Conservation (phyloP, 768 basidiomycete genomes). For the Macrolepiota dolichaula region DNA sequence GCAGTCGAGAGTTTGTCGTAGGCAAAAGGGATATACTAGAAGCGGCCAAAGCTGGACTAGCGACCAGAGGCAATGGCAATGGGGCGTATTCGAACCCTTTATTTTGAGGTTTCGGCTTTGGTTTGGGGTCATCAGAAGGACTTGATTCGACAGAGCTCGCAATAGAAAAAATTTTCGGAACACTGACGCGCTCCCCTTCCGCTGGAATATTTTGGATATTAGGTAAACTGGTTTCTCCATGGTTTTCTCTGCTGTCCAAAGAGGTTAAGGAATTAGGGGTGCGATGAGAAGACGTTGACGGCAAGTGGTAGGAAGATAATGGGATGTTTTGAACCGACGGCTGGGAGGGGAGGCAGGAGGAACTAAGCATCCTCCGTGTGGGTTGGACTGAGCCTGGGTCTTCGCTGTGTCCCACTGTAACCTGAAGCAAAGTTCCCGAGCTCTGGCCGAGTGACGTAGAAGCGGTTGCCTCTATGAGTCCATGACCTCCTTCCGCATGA, state of each 20-base stretch:
- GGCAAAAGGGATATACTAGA: slow-evolving; percentile 15
- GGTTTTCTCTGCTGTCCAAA: slow-evolving; percentile 8
- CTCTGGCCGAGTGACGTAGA: background rate
- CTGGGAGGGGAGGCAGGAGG: background rate
- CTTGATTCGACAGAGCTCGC: background rate
- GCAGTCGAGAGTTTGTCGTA: slow-evolving; percentile 7
- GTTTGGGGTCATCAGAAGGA: slow-evolving; percentile 3
- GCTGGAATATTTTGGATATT: slow-evolving; percentile 34
- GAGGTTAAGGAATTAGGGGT: slow-evolving; percentile 5
- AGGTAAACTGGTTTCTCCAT: slow-evolving; percentile 12
- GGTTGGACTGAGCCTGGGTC: background rate
- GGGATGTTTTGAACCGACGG: background rate
- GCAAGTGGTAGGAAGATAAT: background rate
- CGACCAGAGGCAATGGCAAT: slow-evolving; percentile 14
- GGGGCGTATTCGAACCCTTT: slow-evolving; percentile 6
- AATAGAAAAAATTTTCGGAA: slow-evolving; percentile 21
- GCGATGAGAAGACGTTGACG: slow-evolving; percentile 1
- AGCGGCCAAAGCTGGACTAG: slow-evolving; percentile 11
- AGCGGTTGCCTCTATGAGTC: background rate
- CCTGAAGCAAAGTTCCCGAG: background rate
- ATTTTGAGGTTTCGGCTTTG: slow-evolving; percentile 15
- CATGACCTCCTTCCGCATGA: background rate
- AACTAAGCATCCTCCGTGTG: background rate
- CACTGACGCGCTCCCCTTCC: slow-evolving; percentile 18
- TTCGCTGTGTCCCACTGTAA: background rate